Conservation (phyloP, 768 basidiomycete species). For the Sarcodon aspratus region DNA sequence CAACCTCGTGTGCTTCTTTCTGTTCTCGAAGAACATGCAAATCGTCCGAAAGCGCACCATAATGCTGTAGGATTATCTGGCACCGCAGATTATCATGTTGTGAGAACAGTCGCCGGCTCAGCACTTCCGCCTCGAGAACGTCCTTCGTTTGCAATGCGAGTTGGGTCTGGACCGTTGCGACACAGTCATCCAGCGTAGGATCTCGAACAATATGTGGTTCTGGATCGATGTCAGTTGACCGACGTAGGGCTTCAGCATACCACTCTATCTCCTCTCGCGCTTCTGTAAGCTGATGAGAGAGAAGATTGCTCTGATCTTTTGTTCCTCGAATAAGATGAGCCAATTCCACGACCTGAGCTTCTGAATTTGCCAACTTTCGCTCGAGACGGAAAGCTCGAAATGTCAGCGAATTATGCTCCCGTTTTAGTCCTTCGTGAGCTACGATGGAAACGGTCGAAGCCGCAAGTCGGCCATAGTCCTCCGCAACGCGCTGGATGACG, state of each 20-base stretch:
- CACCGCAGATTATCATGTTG: too few relatives aligned
- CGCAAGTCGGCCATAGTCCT: constrained; percentile 29
- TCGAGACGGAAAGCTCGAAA: constrained; percentile 41
- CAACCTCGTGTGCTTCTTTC: too few relatives aligned
- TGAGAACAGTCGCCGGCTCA: too few relatives aligned
- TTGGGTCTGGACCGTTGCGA: too few relatives aligned
- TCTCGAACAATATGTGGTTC: neutral
- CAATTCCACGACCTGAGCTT: constrained; percentile 55
- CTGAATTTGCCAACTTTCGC: constrained; percentile 57
- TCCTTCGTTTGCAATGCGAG: too few relatives aligned
- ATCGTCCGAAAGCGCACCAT: too few relatives aligned
- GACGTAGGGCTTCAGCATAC: constrained; percentile 2
- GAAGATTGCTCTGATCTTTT: constrained; percentile 37
- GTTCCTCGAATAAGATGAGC: constrained; percentile 48
- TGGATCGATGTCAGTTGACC: neutral
- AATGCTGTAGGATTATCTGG: too few relatives aligned
- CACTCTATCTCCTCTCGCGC: constrained; percentile 9
- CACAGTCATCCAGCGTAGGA: neutral
- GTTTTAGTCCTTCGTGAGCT: constrained; percentile 10
- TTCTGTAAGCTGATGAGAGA: constrained; percentile 17
- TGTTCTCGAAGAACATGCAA: too few relatives aligned
- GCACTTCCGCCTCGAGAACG: too few relatives aligned
- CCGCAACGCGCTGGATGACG: constrained; percentile 21
- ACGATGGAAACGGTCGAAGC: constrained; percentile 13
- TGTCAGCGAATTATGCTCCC: constrained; percentile 27